Conservation (phyloP, 2,329 filamentous ascomycete genomes). For the Colletotrichum higginsianum region DNA sequence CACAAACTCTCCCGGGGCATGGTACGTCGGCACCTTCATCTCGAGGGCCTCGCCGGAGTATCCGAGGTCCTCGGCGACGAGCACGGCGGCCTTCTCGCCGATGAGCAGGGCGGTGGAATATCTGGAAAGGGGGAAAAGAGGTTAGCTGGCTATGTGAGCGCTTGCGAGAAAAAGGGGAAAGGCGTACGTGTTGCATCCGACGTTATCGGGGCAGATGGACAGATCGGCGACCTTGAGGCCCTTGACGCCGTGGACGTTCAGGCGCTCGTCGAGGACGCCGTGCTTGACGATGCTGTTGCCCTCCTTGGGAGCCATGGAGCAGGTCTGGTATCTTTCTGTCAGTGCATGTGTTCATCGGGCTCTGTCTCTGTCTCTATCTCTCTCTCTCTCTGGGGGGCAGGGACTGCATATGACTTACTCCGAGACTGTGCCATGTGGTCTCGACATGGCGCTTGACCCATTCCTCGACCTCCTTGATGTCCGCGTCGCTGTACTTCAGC, state of each 20-base stretch:
- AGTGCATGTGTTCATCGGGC: background rate
- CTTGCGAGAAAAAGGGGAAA: background rate
- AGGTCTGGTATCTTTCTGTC: conserved; percentile 62
- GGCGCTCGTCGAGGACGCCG: conserved; percentile 81
- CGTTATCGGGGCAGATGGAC: conserved; percentile 84
- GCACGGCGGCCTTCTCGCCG: conserved; percentile 80
- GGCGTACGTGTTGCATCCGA: conserved; percentile 76
- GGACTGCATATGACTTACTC: conserved; percentile 55
- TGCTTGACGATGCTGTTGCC: conserved; percentile 87
- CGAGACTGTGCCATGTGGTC: conserved; percentile 79
- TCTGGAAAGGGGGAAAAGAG: conserved; percentile 50
- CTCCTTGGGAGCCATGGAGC: conserved; percentile 82
- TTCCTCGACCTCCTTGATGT: conserved; percentile 78
- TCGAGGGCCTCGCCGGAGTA: conserved; percentile 81
- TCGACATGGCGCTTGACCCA: conserved; percentile 81
- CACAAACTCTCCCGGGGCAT: conserved; percentile 66
- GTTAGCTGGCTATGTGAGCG: conserved; percentile 36
- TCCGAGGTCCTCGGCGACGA: conserved; percentile 80
- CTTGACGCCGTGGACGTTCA: conserved; percentile 84
- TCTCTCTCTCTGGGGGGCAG: too few relatives aligned
- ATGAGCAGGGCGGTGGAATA: conserved; percentile 81
- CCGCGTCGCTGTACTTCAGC: conserved; percentile 75
- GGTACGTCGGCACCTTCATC: conserved; percentile 80
- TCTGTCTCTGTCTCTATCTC: too few relatives aligned
- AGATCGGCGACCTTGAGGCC: conserved; percentile 84